Evolutionary conservation across 116 monocot species (phyloP), one percentile per base, ranked within the genome.

Genomic region (Papilionanthe hybrid): DNA sequence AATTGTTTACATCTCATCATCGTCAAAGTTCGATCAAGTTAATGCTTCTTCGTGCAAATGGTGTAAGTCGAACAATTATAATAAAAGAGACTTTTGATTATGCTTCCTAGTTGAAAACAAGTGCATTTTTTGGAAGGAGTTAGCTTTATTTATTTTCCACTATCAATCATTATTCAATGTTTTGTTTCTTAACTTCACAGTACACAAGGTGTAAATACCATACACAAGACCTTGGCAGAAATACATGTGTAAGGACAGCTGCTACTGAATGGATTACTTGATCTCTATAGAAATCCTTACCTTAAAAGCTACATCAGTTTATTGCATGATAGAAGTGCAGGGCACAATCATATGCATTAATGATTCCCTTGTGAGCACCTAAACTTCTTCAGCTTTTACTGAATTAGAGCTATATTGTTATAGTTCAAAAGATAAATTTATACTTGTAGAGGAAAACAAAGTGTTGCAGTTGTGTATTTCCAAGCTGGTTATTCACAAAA

Each of bases 401-500:
- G 77, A 42, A 50, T 77, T 82, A 12, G 53, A 23, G 37, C 47
- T 57, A 20, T 22, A 23, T 20, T 18, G n/a, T 73, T 73, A 44
- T 13, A 75, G 74, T 43, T 68, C 48, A 55, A 42, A 18, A 7
- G 81, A 78, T 11, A 50, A 30, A 81, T 69, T 37, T 72, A 67
- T 84, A 56, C 25, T 78, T 90, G 86, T 91, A 99, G 94, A 82
- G 82, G 76, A 63, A 87, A 82, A 29, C 83, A 88, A 37, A 82
- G 63, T 79, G 89, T 93, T 82, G 79, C 93, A 27, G 90, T 99
- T 72, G 86, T 95, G 9, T 99, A 99, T 86, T 93, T 93, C 77
- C 81, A 95, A 87, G 91, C 99, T 85, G 99, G 99, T 71, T 99
- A 94, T 79, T 84, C 99, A 78, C 99, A 95, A 79, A 95, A 85